Evolutionary conservation across 148 eudicot genomes (phyloP).

Genomic region (Rhododendron simsii): DNA sequence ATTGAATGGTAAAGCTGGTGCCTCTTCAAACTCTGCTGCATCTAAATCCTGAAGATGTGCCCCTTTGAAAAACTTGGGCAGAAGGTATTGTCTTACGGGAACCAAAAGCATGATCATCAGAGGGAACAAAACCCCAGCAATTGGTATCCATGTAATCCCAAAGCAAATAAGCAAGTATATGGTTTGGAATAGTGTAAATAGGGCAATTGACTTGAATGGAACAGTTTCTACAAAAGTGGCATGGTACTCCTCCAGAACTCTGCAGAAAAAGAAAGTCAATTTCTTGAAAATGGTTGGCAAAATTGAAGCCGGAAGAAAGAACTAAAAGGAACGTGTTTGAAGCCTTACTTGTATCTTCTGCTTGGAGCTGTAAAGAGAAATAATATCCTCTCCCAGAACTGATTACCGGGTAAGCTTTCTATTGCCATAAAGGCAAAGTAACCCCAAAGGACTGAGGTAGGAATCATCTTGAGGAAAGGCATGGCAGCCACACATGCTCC

Average conservation of each 20-base stretch:
- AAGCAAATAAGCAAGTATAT: constrained; percentile 76
- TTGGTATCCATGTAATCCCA: constrained; percentile 94
- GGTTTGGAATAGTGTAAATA: constrained; percentile 84
- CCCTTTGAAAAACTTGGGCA: constrained; percentile 81
- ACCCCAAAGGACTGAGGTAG: constrained; percentile 98
- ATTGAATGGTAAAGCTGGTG: constrained; percentile 63
- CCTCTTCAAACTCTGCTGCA: constrained; percentile 95
- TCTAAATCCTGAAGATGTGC: constrained; percentile 96
- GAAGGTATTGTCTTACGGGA: constrained; percentile 83
- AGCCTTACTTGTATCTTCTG: constrained; percentile 78
- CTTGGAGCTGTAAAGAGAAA: constrained; percentile 92
- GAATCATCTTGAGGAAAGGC: constrained; percentile 90
- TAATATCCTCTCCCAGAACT: constrained; percentile 90
- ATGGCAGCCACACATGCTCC: constrained; percentile 94
- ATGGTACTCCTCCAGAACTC: constrained; percentile 85
- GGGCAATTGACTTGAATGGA: constrained; percentile 73
- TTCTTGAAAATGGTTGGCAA: background rate
- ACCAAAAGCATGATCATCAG: constrained; percentile 95
- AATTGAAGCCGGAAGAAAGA: background rate
- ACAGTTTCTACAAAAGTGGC: constrained; percentile 88
- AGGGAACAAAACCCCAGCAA: constrained; percentile 96
- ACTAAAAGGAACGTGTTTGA: background rate
- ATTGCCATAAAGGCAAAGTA: constrained; percentile 99
- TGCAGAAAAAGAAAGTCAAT: constrained; percentile 15
- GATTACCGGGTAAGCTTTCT: constrained; percentile 98